Percentiles rank a stretch among this genome's conserved stretches.
Conservation (phyloP, 441 rosid species). For the Corymbia citriodora region DNA sequence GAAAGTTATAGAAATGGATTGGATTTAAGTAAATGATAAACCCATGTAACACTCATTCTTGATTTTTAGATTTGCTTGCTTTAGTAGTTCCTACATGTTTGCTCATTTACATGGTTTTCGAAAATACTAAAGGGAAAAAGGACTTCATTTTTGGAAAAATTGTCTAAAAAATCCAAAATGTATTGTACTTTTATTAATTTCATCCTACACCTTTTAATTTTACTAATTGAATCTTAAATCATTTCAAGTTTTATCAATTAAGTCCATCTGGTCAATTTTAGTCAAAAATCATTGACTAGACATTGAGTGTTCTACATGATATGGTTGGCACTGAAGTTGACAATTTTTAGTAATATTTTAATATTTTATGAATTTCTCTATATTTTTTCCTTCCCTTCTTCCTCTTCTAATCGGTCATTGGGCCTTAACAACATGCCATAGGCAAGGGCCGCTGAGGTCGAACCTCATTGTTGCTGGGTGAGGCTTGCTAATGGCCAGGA, state of each 20-base stretch:
- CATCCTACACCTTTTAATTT: too few relatives aligned
- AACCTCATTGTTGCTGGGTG: neutral
- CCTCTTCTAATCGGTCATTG: too few relatives aligned
- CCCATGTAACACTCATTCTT: neutral
- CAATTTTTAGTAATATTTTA: too few relatives aligned
- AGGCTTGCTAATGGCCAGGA: neutral
- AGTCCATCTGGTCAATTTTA: neutral
- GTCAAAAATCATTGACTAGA: fast-evolving
- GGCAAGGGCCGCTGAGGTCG: too few relatives aligned
- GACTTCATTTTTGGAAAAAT: neutral
- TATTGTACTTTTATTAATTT: neutral
- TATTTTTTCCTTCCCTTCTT: too few relatives aligned
- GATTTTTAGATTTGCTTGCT: neutral
- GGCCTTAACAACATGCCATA: too few relatives aligned
- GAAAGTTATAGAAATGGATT: too few relatives aligned
- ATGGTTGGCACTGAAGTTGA: fast-evolving
- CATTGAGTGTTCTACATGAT: fast-evolving
- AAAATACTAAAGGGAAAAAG: neutral
- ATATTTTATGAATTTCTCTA: too few relatives aligned
- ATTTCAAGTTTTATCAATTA: neutral
- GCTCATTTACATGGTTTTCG: neutral
- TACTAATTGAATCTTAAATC: neutral
- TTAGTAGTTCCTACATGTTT: neutral
- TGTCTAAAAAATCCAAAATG: neutral
- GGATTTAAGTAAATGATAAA: neutral